A percentile compares a stretch with the other conserved stretches of the same genome.
These are phyloP conservation scores for Dichomitus squalens DNA, from an alignment of 1,284 basidiomycete genomes.

Conservation along the genomic window DNA sequence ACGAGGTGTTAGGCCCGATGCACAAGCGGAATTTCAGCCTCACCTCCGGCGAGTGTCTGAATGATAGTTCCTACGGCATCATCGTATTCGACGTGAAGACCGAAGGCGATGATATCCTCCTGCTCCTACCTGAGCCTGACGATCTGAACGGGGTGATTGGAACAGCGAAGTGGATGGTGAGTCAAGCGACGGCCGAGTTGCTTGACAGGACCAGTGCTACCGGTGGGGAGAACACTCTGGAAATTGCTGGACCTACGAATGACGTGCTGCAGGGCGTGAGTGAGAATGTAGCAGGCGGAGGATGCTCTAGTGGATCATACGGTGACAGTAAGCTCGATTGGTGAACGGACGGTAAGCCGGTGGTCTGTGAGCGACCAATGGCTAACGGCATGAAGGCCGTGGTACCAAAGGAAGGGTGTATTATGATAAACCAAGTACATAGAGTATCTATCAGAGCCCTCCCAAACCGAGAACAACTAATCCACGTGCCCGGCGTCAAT, in stretches of 20 bases:
- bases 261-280: not conserved
- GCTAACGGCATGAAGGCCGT: no score
- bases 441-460: no score
- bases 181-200: constrained; percentile 52
- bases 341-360: constrained; percentile 4
- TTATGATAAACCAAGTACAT: no score
- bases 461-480: not conserved
- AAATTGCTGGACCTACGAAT: constrained; percentile 38
- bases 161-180: constrained; percentile 65
- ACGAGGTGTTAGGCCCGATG: constrained; percentile 49
- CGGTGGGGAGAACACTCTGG: constrained; percentile 41
- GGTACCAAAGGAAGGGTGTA: no score
- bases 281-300: not conserved
- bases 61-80: constrained; percentile 66
- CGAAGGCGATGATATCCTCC: constrained; percentile 48
- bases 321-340: constrained; percentile 20
- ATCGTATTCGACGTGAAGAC: constrained; percentile 64
- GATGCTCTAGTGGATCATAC: constrained; percentile 11
- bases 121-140: constrained; percentile 59
- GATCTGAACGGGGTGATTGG: constrained; percentile 69
- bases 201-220: constrained; percentile 36
- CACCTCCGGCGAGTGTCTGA: constrained; percentile 60
- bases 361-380: no score
- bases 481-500: not conserved
- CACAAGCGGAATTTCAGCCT: constrained; percentile 76